These are phyloP conservation scores for Scheffersomyces amazonensis DNA, from an alignment of 805 yeast genomes.

Conservation along the genomic window DNA sequence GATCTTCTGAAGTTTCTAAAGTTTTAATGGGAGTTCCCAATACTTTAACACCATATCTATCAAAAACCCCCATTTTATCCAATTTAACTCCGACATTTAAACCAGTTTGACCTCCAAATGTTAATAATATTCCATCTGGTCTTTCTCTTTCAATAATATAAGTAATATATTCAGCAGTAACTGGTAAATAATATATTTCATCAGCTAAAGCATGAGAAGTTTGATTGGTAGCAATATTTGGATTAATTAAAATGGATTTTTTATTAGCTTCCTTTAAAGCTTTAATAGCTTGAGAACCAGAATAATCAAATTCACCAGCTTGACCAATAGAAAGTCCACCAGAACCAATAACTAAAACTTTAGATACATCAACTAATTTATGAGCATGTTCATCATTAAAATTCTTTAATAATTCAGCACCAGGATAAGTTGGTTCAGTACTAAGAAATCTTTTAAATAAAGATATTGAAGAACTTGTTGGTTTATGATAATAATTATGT, in stretches of 20 bases:
- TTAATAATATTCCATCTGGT: slow-evolving; percentile 93
- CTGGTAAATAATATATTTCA: slow-evolving; percentile 93
- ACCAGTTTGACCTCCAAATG: slow-evolving; percentile 99
- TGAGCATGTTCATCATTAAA: slow-evolving; percentile 61
- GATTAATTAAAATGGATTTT: slow-evolving; percentile 82
- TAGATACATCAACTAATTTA: slow-evolving; percentile 75
- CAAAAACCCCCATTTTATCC: slow-evolving; percentile 92
- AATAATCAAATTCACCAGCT: slow-evolving; percentile 97
- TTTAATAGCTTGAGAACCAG: slow-evolving; percentile 96
- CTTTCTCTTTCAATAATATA: slow-evolving; percentile 93
- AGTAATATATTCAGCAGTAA: slow-evolving; percentile 93
- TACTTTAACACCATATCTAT: slow-evolving; percentile 87
- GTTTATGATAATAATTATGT: not conserved
- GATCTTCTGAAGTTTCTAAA: slow-evolving; percentile 93
- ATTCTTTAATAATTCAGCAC: slow-evolving; percentile 56
- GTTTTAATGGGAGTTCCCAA: slow-evolving; percentile 97
- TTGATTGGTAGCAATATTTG: slow-evolving; percentile 95
- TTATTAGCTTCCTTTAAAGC: slow-evolving; percentile 90
- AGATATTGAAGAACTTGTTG: not conserved
- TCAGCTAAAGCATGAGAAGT: slow-evolving; percentile 94
- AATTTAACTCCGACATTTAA: slow-evolving; percentile 93
- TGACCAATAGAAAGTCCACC: slow-evolving; percentile 98
- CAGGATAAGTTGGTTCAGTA: slow-evolving; percentile 44
- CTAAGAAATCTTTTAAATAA: not conserved
- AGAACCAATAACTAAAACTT: slow-evolving; percentile 91